A percentile compares a stretch with the other conserved stretches of the same genome.
Evolutionary conservation across 2,329 filamentous ascomycete species (phyloP).

Genomic region (Stemphylium beticola): DNA sequence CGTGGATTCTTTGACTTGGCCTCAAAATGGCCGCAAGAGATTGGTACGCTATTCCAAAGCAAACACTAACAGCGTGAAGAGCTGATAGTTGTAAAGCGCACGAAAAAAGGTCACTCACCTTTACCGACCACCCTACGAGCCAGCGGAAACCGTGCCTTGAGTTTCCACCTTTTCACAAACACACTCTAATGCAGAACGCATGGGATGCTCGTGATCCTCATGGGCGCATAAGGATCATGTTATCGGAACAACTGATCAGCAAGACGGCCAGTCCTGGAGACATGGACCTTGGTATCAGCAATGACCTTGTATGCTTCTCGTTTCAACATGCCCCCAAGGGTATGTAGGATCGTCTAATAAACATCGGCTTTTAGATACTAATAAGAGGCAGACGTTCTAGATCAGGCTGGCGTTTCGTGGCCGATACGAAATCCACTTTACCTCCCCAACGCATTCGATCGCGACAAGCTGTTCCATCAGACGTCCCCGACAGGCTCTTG

Average conservation of each 20-base stretch:
- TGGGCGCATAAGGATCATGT: slow-evolving; percentile 76
- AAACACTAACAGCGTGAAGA: too few relatives aligned
- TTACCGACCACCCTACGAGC: slow-evolving; percentile 59
- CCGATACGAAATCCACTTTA: slow-evolving; percentile 59
- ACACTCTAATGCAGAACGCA: slow-evolving; percentile 70
- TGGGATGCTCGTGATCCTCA: slow-evolving; percentile 75
- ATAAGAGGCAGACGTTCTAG: slow-evolving; percentile 67
- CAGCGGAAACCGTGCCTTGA: slow-evolving; percentile 60
- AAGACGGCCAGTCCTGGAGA: slow-evolving; percentile 26
- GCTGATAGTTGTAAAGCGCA: slow-evolving; percentile 23
- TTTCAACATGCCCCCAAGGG: slow-evolving; percentile 84
- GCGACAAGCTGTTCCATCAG: neutral
- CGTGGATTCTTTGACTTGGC: slow-evolving; percentile 35
- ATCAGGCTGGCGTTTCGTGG: slow-evolving; percentile 78
- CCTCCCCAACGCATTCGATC: slow-evolving; percentile 19
- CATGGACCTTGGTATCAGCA: slow-evolving; percentile 65
- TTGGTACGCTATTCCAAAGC: slow-evolving; percentile 22
- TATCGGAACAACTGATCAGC: slow-evolving; percentile 71
- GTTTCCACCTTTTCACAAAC: slow-evolving; percentile 75
- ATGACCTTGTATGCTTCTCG: slow-evolving; percentile 77
- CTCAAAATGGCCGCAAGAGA: slow-evolving; percentile 42
- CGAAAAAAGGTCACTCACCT: slow-evolving; percentile 30
- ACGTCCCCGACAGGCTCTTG: slow-evolving; percentile 1
- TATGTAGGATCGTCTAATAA: slow-evolving; percentile 50
- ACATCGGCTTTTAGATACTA: neutral